These are phyloP conservation scores for Lepidium africanum DNA, from an alignment of 345 rosid species.

Conservation along the genomic window DNA sequence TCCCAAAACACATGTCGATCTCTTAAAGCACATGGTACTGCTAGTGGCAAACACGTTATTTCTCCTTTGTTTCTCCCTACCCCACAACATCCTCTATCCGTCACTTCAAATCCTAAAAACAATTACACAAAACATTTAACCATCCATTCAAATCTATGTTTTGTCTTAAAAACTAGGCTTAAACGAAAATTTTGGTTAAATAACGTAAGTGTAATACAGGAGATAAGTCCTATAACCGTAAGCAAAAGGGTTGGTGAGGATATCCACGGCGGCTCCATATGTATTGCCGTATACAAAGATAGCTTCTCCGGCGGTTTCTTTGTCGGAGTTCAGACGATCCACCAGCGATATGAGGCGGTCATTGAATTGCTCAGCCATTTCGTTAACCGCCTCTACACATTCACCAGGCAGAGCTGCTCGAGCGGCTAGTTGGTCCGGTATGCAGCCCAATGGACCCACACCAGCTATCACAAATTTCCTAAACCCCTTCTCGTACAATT, in stretches of 20 bases:
- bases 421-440: constrained; percentile 47
- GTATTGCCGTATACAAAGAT: constrained; percentile 51
- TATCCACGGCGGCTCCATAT: constrained; percentile 34
- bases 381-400: constrained; percentile 38
- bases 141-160: not conserved
- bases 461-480: constrained; percentile 57
- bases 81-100: constrained; percentile 62
- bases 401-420: constrained; percentile 32
- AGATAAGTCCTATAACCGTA: constrained; percentile 1
- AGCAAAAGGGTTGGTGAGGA: constrained; percentile 29
- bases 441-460: constrained; percentile 62
- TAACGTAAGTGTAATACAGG: not conserved
- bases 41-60: constrained; percentile 57
- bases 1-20: constrained; percentile 60
- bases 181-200: not conserved
- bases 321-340: constrained; percentile 36
- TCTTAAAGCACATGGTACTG: constrained; percentile 47
- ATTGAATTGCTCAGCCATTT: constrained; percentile 42
- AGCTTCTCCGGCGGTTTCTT: constrained; percentile 12
- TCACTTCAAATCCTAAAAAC: constrained; percentile 36
- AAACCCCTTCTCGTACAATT: constrained; percentile 45
- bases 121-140: not conserved
- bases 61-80: constrained; percentile 55
- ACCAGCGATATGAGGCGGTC: constrained; percentile 36
- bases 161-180: not conserved